phyloP scores from a whole-genome alignment of 805 yeast genomes.

The Ogataea pini region DNA sequence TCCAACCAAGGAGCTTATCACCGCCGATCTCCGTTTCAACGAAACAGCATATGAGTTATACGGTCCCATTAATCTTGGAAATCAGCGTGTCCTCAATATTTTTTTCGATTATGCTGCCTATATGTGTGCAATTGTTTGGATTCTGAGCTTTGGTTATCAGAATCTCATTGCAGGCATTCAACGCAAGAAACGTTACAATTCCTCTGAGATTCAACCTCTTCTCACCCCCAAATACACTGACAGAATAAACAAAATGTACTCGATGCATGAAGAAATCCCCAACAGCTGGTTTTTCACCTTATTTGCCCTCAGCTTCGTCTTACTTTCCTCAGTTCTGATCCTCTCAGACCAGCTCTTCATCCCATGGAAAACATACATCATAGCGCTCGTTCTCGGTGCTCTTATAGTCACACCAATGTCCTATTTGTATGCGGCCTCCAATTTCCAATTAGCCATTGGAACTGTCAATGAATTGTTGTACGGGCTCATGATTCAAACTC shows the following conservation, averaged over 20 bases:
- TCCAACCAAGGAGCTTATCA: constrained; percentile 44
- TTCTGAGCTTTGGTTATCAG: constrained; percentile 30
- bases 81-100: constrained; percentile 51
- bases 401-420: constrained; percentile 50
- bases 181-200: constrained; percentile 3
- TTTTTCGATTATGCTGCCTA: constrained; percentile 57
- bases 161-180: constrained; percentile 22
- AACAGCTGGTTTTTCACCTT: constrained; percentile 41
- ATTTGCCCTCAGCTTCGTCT: constrained; percentile 39
- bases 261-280: constrained; percentile 45
- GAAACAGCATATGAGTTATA: constrained; percentile 44
- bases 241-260: constrained; percentile 43
- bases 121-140: constrained; percentile 49
- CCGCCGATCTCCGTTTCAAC: constrained; percentile 42
- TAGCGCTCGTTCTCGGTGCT: constrained; percentile 46
- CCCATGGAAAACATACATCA: constrained; percentile 42
- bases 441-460: constrained; percentile 54
- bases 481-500: constrained; percentile 45
- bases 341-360: constrained; percentile 35
- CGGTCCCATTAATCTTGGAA: constrained; percentile 50
- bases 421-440: constrained; percentile 51
- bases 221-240: constrained; percentile 36
- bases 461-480: constrained; percentile 51
- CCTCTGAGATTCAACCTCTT: background rate
- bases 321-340: constrained; percentile 36